Percentiles rank a stretch among this genome's conserved stretches.
These are phyloP conservation scores for Verticillium nonalfalfae DNA, from an alignment of 2,329 filamentous ascomycete species.

Conservation along the genomic window DNA sequence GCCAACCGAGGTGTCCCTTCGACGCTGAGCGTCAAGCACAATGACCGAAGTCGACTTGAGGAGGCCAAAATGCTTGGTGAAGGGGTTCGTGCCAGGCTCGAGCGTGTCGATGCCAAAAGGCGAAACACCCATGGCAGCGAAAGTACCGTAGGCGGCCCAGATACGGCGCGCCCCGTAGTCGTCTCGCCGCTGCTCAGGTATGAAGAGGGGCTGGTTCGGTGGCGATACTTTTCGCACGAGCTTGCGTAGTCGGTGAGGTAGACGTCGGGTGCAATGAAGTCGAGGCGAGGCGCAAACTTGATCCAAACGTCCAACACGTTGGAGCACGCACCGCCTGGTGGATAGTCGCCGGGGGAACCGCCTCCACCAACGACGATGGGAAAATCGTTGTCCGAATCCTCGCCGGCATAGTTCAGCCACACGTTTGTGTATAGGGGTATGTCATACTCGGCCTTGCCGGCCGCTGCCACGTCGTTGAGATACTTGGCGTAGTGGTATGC, in stretches of 20 bases:
- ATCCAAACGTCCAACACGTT: conserved; percentile 25
- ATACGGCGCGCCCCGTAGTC: conserved; percentile 30
- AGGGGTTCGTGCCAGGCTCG: conserved; percentile 11
- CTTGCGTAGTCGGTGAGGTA: conserved; percentile 28
- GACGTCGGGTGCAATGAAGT: conserved; percentile 34
- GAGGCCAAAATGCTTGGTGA: conserved; percentile 28
- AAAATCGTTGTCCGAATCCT: conserved; percentile 12
- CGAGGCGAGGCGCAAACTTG: conserved; percentile 26
- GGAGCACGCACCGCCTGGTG: conserved; percentile 17
- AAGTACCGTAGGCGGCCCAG: conserved; percentile 28
- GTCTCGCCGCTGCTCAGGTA: conserved; percentile 40
- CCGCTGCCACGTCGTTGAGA: conserved; percentile 16
- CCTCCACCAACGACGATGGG: conserved; percentile 19
- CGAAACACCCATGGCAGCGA: conserved; percentile 20
- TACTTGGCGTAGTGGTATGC: conserved; percentile 19
- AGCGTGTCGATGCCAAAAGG: conserved; percentile 26
- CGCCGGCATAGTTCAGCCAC: conserved; percentile 19
- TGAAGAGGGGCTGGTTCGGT: conserved; percentile 34
- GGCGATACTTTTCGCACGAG: conserved; percentile 30
- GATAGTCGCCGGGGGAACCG: conserved; percentile 20
- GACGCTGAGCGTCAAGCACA: conserved; percentile 26
- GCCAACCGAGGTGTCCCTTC: conserved; percentile 20
- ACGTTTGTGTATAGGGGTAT: conserved; percentile 19
- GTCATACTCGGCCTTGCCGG: conserved; percentile 15
- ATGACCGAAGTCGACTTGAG: conserved; percentile 14